Base-by-base conservation (phyloP, 2,329 filamentous ascomycete species). In the Thielaviopsis musarum region DNA sequence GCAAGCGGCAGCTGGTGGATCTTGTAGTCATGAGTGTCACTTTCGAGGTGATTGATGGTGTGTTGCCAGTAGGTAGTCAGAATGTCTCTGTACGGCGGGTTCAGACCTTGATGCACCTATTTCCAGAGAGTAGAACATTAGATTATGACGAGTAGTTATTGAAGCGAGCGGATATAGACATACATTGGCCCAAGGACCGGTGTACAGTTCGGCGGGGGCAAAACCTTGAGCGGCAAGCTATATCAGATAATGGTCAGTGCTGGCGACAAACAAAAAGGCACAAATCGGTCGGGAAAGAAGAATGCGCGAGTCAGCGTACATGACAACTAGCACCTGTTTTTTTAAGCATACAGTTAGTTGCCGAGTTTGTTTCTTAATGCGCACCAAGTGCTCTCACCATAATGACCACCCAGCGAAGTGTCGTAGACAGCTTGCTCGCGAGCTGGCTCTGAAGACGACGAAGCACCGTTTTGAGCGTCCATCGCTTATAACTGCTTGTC, bases 1-100 rank as follows among this genome's bases (percentile, higher is more conserved):
- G 93, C 93, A 49, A 98, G 79, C 1, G 93, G 93, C 48, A 98
- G 79, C 71, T 97, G 93, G 71, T 98, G 93, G 60, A 97, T 81
- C 74, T 98, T 98, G 79, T 97, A 98, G 72, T 98, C 93, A 71
- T 98, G 93, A 55, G 87, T 89, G 67, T 97, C 93, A 62, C 81
- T 88, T 74, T 98, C 93, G 61, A 98, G 82, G 70, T 95, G 90
- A 65, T 86, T 91, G 74, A 98, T 95, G 63, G 91, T 93, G 69
- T 98, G 91, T 72, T 98, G 93, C 93, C 93, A 98, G 75, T 98
- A 98, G 5, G 91, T 96, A 52, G 94, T 96, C 66, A 98, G 78
- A 67, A 97, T 96, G 70, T 98, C 93, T 70, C 95, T 91, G 72
- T 96, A 95, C 63, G 87, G 86, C 63, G 90, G 91, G 61, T 85